Evolutionary conservation across 1,284 basidiomycete species (phyloP).

Genomic region (Austroboletus niveus): DNA sequence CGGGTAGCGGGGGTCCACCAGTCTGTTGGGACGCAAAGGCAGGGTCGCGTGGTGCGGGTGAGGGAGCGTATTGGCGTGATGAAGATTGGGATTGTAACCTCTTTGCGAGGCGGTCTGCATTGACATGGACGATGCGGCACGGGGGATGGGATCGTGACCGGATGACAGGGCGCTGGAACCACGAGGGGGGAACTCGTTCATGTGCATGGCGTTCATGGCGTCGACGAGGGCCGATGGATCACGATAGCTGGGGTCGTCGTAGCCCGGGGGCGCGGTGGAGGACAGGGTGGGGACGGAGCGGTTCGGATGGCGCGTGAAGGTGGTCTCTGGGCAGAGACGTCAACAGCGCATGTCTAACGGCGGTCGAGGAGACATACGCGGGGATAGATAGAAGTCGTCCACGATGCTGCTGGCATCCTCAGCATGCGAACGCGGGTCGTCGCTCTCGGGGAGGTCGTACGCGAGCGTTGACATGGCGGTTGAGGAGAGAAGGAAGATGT

Average conservation of each 20-base stretch:
- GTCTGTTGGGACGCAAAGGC: conserved; percentile 16
- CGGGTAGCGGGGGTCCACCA: conserved; percentile 18
- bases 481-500: background rate
- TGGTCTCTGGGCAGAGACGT: conserved; percentile 14
- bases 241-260: conserved; percentile 20
- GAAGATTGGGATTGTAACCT: conserved; percentile 13
- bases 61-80: conserved; percentile 30
- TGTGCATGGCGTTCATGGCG: conserved; percentile 29
- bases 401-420: conserved; percentile 2
- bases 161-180: conserved; percentile 21
- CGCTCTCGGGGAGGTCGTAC: conserved; percentile 26
- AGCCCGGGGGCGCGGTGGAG: conserved; percentile 22
- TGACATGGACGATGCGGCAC: conserved; percentile 36
- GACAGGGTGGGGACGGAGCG: conserved; percentile 27
- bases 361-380: conserved; percentile 17
- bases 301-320: conserved; percentile 29
- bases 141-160: conserved; percentile 28
- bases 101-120: conserved; percentile 21
- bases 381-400: conserved; percentile 19
- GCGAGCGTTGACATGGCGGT: conserved; percentile 32
- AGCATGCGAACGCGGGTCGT: background rate
- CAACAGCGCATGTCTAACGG: conserved; percentile 6
- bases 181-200: conserved; percentile 23
- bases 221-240: conserved; percentile 25
- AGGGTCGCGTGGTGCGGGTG: conserved; percentile 12